A percentile compares a stretch with the other conserved stretches of the same genome.
Evolutionary conservation across 208 protist species (phyloP).

Genomic region (Acanthamoeba castellanii): DNA sequence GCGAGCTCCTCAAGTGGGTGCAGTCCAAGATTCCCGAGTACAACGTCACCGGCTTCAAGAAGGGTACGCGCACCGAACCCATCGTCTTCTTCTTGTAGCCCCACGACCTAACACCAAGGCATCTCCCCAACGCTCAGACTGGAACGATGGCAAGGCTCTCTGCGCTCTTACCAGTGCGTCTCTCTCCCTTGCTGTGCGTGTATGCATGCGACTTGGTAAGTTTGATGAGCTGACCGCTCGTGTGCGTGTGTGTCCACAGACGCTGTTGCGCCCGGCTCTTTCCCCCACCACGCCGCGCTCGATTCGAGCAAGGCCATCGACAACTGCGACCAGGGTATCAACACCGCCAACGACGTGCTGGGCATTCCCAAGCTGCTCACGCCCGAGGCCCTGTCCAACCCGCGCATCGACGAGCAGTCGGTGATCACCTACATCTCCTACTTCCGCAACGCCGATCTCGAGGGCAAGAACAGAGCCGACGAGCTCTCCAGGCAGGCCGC

Average conservation of each 20-base stretch:
- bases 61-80: background rate
- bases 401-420: slow-evolving; percentile 63
- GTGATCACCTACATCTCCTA: slow-evolving; percentile 74
- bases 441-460: slow-evolving; percentile 59
- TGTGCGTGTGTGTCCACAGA: background rate
- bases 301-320: slow-evolving; percentile 50
- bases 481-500: slow-evolving; percentile 28
- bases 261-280: slow-evolving; percentile 48
- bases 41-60: slow-evolving; percentile 71
- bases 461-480: slow-evolving; percentile 26
- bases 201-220: background rate
- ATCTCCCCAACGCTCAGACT: slow-evolving; percentile 14
- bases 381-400: slow-evolving; percentile 27
- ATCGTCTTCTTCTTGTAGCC: background rate
- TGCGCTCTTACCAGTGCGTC: slow-evolving; percentile 59
- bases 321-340: slow-evolving; percentile 61
- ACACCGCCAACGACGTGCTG: slow-evolving; percentile 37
- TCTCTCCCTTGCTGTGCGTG: background rate
- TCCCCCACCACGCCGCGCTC: slow-evolving; percentile 18
- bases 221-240: background rate
- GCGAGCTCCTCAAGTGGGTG: slow-evolving; percentile 35
- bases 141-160: slow-evolving; percentile 70
- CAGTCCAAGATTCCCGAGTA: slow-evolving; percentile 75
- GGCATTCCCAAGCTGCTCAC: slow-evolving; percentile 39
- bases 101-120: no score